Evolutionary conservation across 1,284 basidiomycete species (phyloP).

Genomic region (Apiotrichum laibachii): DNA sequence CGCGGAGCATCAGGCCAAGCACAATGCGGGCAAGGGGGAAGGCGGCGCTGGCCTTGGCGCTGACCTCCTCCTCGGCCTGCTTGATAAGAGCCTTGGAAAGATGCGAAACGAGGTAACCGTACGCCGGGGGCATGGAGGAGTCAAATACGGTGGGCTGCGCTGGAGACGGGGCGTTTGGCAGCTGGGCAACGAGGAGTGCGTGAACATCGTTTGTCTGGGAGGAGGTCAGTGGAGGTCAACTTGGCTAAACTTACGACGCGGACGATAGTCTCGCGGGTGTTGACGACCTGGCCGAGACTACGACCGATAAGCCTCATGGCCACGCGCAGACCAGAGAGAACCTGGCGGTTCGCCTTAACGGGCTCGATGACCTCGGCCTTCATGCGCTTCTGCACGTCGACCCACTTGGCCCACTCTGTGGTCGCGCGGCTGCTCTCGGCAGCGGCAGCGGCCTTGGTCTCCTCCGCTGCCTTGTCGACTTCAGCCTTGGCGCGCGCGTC

Average conservation of each 20-base stretch:
- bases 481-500: slow-evolving; percentile 14
- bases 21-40: slow-evolving; percentile 77
- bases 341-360: slow-evolving; percentile 64
- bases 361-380: slow-evolving; percentile 71
- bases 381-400: slow-evolving; percentile 62
- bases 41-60: slow-evolving; percentile 80
- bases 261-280: slow-evolving; percentile 68
- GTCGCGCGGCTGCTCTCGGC: slow-evolving; percentile 43
- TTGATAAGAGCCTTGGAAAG: slow-evolving; percentile 82
- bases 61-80: slow-evolving; percentile 92
- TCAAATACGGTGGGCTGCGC: slow-evolving; percentile 50
- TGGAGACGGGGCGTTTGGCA: slow-evolving; percentile 48
- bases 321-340: slow-evolving; percentile 53
- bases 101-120: slow-evolving; percentile 77
- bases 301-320: slow-evolving; percentile 82
- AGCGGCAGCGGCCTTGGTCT: slow-evolving; percentile 15
- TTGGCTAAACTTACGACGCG: slow-evolving; percentile 53
- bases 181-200: slow-evolving; percentile 53
- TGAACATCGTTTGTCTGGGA: slow-evolving; percentile 65
- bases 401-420: slow-evolving; percentile 68
- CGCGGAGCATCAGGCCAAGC: slow-evolving; percentile 61
- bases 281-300: slow-evolving; percentile 87
- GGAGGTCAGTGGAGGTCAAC: slow-evolving; percentile 10
- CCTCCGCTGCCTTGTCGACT: slow-evolving; percentile 11
- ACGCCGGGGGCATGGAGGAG: slow-evolving; percentile 46